Conservation (phyloP, 306 rosid species). For the Neltuma alba region DNA sequence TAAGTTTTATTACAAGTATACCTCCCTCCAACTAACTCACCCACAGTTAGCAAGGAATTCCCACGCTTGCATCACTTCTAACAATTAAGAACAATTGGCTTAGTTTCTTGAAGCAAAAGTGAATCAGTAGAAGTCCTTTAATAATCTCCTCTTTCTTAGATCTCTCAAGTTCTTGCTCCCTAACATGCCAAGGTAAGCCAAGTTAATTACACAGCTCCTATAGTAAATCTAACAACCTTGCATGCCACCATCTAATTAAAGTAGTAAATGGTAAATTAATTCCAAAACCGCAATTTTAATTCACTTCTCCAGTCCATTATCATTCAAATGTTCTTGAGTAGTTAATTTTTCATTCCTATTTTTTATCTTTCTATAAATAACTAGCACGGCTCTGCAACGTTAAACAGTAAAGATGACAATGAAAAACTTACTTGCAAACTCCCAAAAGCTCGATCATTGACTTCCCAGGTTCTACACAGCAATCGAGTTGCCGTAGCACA, state of each 20-base stretch:
- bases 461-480: slow-evolving; percentile 97
- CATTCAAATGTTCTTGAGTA: slow-evolving; percentile 17
- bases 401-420: slow-evolving; percentile 27
- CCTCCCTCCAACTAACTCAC: too few species aligned
- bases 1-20: too few species aligned
- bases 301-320: slow-evolving; percentile 22
- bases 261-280: not conserved
- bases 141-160: slow-evolving; percentile 1
- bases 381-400: not conserved
- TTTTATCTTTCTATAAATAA: not conserved
- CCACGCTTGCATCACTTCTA: not conserved
- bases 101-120: not conserved
- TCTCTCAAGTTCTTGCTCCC: not conserved
- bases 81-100: not conserved
- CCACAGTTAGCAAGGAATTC: too few species aligned
- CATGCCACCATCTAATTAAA: slow-evolving; percentile 11
- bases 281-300: slow-evolving; percentile 3
- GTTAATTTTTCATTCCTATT: slow-evolving; percentile 1
- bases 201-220: not conserved
- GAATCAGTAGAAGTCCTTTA: not conserved
- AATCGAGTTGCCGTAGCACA: slow-evolving; percentile 82
- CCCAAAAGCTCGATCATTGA: slow-evolving; percentile 85
- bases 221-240: not conserved
- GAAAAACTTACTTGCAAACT: slow-evolving; percentile 78
- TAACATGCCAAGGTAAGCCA: not conserved